phyloP scores from a whole-genome alignment of 805 yeast species.

The Naumovozyma castellii region DNA sequence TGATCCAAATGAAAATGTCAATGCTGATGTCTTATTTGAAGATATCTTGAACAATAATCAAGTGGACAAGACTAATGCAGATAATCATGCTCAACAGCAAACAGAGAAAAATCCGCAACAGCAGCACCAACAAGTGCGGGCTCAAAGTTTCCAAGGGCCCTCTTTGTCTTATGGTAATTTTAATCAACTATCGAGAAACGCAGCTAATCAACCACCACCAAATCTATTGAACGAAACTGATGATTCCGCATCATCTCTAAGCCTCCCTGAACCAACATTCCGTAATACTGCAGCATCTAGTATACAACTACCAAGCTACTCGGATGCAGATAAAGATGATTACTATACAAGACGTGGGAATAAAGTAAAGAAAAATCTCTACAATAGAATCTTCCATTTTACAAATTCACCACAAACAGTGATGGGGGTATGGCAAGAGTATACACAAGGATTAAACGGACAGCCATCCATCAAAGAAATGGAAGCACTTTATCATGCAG shows the following conservation, averaged over 20 bases:
- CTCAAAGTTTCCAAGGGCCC: not conserved
- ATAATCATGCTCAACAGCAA: not conserved
- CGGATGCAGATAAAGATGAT: not conserved
- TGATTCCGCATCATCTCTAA: not conserved
- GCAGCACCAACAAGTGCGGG: not conserved
- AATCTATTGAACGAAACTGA: not conserved
- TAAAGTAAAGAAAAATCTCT: conserved; percentile 22
- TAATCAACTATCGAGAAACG: not conserved
- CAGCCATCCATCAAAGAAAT: conserved; percentile 44
- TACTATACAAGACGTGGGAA: not conserved
- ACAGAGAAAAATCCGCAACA: not conserved
- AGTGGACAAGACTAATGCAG: not conserved
- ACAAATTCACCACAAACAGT: conserved; percentile 38
- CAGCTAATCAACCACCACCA: not conserved
- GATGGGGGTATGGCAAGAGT: conserved; percentile 49
- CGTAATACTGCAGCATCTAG: not conserved
- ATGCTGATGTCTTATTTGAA: not conserved
- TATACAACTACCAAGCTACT: not conserved
- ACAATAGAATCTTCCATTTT: conserved; percentile 30
- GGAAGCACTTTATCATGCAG: conserved; percentile 41
- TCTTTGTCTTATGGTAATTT: not conserved
- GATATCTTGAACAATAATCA: not conserved
- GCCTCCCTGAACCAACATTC: not conserved
- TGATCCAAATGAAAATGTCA: not conserved
- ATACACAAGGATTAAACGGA: conserved; percentile 40